Conservation (phyloP, 371 early-diverging fungal genomes). For the Zancudomyces culisetae region DNA sequence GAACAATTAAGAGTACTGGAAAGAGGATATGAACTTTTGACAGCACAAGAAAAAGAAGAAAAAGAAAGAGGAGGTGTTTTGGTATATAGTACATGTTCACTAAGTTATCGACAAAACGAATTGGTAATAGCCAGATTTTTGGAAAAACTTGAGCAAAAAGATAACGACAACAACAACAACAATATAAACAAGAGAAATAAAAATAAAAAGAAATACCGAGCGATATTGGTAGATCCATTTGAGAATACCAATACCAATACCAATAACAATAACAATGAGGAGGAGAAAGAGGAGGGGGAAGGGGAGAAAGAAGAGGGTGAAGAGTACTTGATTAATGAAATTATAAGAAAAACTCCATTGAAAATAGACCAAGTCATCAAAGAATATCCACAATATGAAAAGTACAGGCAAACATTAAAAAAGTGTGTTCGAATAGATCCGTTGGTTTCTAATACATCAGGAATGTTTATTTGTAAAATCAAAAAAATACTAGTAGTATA, state of each 20-base stretch:
- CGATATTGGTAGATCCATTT: background rate
- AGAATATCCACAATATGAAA: slow-evolving; percentile 1
- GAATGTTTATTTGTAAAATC: slow-evolving; percentile 39
- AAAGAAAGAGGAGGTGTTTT: slow-evolving; percentile 50
- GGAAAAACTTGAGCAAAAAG: background rate
- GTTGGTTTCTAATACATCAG: slow-evolving; percentile 31
- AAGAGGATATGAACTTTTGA: slow-evolving; percentile 45
- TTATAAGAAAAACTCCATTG: slow-evolving; percentile 23
- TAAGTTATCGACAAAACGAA: slow-evolving; percentile 65
- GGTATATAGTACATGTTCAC: slow-evolving; percentile 74
- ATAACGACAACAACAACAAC: background rate
- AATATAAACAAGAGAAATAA: too few species aligned
- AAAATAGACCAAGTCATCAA: slow-evolving; percentile 25
- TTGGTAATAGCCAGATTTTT: slow-evolving; percentile 59
- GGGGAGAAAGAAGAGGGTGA: background rate
- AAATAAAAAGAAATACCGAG: too few species aligned
- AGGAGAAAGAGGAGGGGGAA: too few species aligned
- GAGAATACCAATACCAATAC: background rate
- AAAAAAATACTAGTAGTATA: slow-evolving; percentile 11
- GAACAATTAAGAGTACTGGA: slow-evolving; percentile 38
- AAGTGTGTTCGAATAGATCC: slow-evolving; percentile 23
- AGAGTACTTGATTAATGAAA: background rate
- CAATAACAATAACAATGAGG: too few species aligned
- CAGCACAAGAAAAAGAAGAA: too few species aligned
- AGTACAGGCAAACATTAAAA: background rate